Evolutionary conservation across 2,329 filamentous ascomycete genomes (phyloP).

Genomic region (Fusarium decemcellulare): DNA sequence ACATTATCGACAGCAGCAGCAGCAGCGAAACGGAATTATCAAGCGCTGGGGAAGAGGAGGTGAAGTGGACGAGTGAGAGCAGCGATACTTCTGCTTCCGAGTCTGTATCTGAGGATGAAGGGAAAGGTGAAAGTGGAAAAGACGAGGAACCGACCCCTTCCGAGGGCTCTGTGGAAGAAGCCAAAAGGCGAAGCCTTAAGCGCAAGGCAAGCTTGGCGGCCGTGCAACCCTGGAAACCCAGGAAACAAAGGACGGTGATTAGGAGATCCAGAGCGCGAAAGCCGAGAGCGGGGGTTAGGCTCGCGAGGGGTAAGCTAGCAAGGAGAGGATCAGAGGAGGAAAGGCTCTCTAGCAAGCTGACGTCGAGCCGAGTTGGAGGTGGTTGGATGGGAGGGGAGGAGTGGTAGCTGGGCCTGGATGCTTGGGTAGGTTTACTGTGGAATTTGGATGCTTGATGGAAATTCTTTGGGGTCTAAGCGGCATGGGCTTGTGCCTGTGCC

Average conservation of each 20-base stretch:
- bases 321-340: neutral
- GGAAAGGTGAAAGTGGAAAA: neutral
- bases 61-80: constrained; percentile 3
- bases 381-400: neutral
- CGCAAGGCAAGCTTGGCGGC: constrained; percentile 20
- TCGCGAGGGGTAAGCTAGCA: neutral
- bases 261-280: no score
- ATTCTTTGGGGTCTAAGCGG: no score
- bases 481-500: no score
- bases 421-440: neutral
- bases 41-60: constrained; percentile 7
- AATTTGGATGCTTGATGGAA: neutral
- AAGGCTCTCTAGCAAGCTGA: no score
- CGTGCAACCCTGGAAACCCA: neutral
- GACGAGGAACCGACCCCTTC: neutral
- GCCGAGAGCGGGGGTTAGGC: neutral
- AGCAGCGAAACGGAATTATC: constrained; percentile 15
- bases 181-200: constrained; percentile 21
- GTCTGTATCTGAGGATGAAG: neutral
- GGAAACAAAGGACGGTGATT: constrained; percentile 5
- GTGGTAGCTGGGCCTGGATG: neutral
- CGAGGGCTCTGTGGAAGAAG: neutral
- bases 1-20: neutral
- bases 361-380: neutral
- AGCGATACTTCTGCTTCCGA: constrained; percentile 15